Percentiles rank a stretch among this genome's conserved stretches.
Conservation (phyloP, 2,329 filamentous ascomycete genomes). For the Grosmannia huntii region DNA sequence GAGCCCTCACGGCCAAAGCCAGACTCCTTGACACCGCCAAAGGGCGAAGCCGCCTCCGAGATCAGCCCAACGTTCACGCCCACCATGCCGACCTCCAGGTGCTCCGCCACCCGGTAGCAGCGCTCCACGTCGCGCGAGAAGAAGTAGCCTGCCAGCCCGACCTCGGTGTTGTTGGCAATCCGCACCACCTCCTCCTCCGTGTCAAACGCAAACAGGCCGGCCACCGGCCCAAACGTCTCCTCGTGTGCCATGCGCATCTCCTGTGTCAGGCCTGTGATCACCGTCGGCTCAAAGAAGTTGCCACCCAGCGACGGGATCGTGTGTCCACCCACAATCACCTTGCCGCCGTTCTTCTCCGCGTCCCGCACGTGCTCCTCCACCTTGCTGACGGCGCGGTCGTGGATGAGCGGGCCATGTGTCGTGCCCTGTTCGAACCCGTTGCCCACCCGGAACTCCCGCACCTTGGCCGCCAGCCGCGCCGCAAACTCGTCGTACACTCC, state of each 20-base stretch:
- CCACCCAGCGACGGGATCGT: slow-evolving; percentile 59
- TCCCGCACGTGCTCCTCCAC: slow-evolving; percentile 71
- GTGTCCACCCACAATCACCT: slow-evolving; percentile 63
- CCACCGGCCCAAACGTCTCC: slow-evolving; percentile 93
- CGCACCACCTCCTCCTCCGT: slow-evolving; percentile 80
- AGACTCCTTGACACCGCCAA: slow-evolving; percentile 73
- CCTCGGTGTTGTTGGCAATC: slow-evolving; percentile 68
- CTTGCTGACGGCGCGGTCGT: slow-evolving; percentile 68
- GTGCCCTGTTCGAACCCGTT: slow-evolving; percentile 56
- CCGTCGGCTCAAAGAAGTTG: slow-evolving; percentile 85
- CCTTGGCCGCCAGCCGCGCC: slow-evolving; percentile 55
- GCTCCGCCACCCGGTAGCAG: slow-evolving; percentile 50
- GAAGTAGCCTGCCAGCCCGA: slow-evolving; percentile 91
- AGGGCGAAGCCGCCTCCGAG: slow-evolving; percentile 46
- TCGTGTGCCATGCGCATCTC: slow-evolving; percentile 77
- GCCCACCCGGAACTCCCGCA: slow-evolving; percentile 63
- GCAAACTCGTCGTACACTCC: slow-evolving; percentile 69
- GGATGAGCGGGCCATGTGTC: slow-evolving; percentile 76
- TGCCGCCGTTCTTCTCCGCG: slow-evolving; percentile 63
- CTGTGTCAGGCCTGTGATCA: slow-evolving; percentile 72
- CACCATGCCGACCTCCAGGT: slow-evolving; percentile 75
- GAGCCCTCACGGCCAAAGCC: slow-evolving; percentile 72
- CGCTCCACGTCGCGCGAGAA: slow-evolving; percentile 56
- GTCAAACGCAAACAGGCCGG: slow-evolving; percentile 77
- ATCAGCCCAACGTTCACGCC: slow-evolving; percentile 67